A percentile compares a stretch with the other conserved stretches of the same genome.
Conservation (phyloP, 768 basidiomycete species). For the Leucosporidium scottii region DNA sequence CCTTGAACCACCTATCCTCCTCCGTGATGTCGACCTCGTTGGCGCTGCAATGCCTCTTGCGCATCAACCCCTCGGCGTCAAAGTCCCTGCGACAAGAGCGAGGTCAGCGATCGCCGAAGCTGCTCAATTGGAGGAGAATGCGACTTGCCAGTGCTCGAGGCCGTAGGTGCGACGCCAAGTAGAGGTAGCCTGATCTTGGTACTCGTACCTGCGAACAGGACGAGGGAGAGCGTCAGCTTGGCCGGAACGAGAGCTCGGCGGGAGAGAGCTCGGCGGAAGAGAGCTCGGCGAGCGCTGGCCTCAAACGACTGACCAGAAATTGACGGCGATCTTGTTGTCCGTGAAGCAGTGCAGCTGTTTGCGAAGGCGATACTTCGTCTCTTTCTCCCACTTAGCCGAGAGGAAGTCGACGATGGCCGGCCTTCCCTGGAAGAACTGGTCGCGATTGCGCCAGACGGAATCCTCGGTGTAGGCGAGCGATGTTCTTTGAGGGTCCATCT, state of each 20-base stretch:
- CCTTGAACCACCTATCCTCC: slow-evolving; percentile 53
- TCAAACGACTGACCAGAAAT: slow-evolving; percentile 41
- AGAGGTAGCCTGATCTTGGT: slow-evolving; percentile 40
- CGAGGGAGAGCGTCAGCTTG: not conserved
- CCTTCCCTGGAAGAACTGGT: slow-evolving; percentile 44
- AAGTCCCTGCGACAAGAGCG: slow-evolving; percentile 46
- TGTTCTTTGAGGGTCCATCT: slow-evolving; percentile 37
- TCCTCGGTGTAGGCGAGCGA: slow-evolving; percentile 48
- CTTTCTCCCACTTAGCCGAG: slow-evolving; percentile 51
- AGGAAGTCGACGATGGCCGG: slow-evolving; percentile 45
- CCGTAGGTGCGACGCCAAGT: slow-evolving; percentile 51
- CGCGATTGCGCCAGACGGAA: slow-evolving; percentile 55
- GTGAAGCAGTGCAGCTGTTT: slow-evolving; percentile 55
- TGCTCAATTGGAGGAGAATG: too few species aligned
- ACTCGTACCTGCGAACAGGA: slow-evolving; percentile 49
- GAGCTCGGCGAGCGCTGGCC: too few species aligned
- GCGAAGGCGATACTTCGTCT: slow-evolving; percentile 49
- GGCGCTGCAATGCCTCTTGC: slow-evolving; percentile 52
- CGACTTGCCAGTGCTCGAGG: slow-evolving; percentile 39
- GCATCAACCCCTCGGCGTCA: slow-evolving; percentile 50
- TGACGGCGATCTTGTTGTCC: slow-evolving; percentile 54
- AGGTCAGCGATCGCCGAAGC: not conserved
- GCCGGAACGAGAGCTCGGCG: not conserved
- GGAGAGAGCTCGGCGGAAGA: not conserved
- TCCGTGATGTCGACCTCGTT: slow-evolving; percentile 49